phyloP scores from a whole-genome alignment of 495 filamentous ascomycete species.

The Hyphodiscus hymeniophilus region DNA sequence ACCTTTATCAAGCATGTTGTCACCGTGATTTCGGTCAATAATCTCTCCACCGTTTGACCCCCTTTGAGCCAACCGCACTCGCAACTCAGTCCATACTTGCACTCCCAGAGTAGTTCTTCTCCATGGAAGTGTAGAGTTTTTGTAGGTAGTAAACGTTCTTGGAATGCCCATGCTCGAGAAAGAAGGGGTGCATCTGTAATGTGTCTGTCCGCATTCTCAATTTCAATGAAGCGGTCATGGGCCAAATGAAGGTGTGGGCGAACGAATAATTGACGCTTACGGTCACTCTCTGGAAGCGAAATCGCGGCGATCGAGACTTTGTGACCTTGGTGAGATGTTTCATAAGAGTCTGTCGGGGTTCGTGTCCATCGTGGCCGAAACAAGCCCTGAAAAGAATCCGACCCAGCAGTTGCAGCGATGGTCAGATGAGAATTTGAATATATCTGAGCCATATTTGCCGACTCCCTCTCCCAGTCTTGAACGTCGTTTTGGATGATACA shows the following conservation, averaged over 20 bases:
- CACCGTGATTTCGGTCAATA: neutral
- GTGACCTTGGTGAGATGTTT: neutral
- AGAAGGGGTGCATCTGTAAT: neutral
- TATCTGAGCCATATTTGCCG: constrained; percentile 11
- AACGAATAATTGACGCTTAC: neutral
- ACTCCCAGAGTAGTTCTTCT: constrained; percentile 25
- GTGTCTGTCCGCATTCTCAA: neutral
- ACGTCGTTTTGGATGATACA: constrained; percentile 16
- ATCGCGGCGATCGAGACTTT: neutral
- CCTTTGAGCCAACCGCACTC: neutral
- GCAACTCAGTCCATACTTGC: constrained; percentile 1
- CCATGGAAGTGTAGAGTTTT: constrained; percentile 20
- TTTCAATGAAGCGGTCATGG: neutral
- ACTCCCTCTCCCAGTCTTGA: constrained; percentile 10
- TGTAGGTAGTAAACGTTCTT: constrained; percentile 26
- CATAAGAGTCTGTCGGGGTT: neutral
- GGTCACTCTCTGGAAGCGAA: neutral
- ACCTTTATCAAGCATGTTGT: neutral
- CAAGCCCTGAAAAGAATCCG: neutral
- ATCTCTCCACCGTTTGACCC: neutral
- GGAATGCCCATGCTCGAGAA: constrained; percentile 24
- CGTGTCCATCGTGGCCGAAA: neutral
- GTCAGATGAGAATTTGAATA: constrained; percentile 13
- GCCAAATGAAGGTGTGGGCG: neutral
- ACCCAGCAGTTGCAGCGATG: constrained; percentile 5